Conservation (phyloP, 371 early-diverging fungal species). For the Lichtheimia hyalospora region DNA sequence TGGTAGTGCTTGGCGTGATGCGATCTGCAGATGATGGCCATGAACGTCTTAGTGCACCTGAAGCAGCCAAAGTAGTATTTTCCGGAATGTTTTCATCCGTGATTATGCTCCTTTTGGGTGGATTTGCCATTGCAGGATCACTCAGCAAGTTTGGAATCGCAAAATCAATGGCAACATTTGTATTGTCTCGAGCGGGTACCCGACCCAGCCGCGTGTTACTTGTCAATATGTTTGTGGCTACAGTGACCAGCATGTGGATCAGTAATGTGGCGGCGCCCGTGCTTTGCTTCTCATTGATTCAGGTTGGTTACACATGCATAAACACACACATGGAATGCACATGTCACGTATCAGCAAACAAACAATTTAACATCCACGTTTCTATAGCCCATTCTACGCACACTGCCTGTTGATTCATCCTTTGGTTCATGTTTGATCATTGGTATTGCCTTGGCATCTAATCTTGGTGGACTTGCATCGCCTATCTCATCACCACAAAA, state of each 20-base stretch:
- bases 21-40: slow-evolving; percentile 50
- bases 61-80: slow-evolving; percentile 71
- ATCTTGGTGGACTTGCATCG: slow-evolving; percentile 84
- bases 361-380: background rate
- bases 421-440: slow-evolving; percentile 77
- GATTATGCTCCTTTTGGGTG: slow-evolving; percentile 83
- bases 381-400: slow-evolving; percentile 69
- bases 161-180: slow-evolving; percentile 83
- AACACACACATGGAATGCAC: background rate
- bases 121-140: slow-evolving; percentile 82
- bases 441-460: slow-evolving; percentile 82
- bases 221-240: slow-evolving; percentile 93
- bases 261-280: slow-evolving; percentile 98
- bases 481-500: slow-evolving; percentile 87
- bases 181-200: slow-evolving; percentile 87
- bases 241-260: slow-evolving; percentile 96
- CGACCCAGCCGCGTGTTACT: slow-evolving; percentile 81
- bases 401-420: slow-evolving; percentile 61
- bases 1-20: slow-evolving; percentile 83
- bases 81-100: slow-evolving; percentile 81
- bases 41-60: slow-evolving; percentile 53
- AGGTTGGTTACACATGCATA: slow-evolving; percentile 18
- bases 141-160: slow-evolving; percentile 90
- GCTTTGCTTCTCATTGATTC: slow-evolving; percentile 94
- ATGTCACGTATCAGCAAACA: background rate